phyloP scores from a whole-genome alignment of 2,329 filamentous ascomycete genomes.

The Erysiphe neolycopersici region DNA sequence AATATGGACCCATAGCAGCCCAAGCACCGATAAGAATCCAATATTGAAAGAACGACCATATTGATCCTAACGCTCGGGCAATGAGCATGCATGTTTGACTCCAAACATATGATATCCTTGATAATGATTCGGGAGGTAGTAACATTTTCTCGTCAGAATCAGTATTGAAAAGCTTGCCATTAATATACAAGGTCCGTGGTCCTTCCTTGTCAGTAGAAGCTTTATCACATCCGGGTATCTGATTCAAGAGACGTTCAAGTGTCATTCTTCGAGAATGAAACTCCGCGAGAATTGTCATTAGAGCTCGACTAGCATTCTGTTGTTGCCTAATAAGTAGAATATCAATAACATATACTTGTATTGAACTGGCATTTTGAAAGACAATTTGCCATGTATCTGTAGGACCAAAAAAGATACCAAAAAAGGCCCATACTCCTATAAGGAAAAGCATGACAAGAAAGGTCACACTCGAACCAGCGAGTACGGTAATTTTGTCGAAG shows the following conservation, averaged over 20 bases:
- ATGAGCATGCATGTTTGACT: conserved; percentile 3
- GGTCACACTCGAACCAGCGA: conserved; percentile 10
- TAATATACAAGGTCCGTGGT: neutral
- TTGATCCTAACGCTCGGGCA: conserved; percentile 11
- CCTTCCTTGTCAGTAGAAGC: conserved; percentile 2
- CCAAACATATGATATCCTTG: conserved; percentile 3
- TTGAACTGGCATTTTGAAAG: conserved; percentile 15
- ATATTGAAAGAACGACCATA: conserved; percentile 13
- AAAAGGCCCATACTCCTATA: conserved; percentile 12
- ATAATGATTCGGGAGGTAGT: neutral
- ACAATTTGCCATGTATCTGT: conserved; percentile 16
- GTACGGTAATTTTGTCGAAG: conserved; percentile 10
- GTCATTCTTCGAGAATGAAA: conserved; percentile 14
- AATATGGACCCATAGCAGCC: conserved; percentile 13
- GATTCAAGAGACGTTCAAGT: conserved; percentile 12
- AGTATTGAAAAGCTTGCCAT: neutral
- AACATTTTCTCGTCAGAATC: neutral
- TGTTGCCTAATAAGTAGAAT: conserved; percentile 18
- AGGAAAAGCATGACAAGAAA: conserved; percentile 13
- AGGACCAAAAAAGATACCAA: conserved; percentile 12
- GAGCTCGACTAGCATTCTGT: conserved; percentile 12
- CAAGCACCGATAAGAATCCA: conserved; percentile 15
- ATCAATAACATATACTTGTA: conserved; percentile 16
- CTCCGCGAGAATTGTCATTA: conserved; percentile 12
- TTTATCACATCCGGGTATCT: conserved; percentile 3